These are phyloP conservation scores for Wickerhamomyces tratensis DNA, from an alignment of 805 yeast species.

Conservation along the genomic window DNA sequence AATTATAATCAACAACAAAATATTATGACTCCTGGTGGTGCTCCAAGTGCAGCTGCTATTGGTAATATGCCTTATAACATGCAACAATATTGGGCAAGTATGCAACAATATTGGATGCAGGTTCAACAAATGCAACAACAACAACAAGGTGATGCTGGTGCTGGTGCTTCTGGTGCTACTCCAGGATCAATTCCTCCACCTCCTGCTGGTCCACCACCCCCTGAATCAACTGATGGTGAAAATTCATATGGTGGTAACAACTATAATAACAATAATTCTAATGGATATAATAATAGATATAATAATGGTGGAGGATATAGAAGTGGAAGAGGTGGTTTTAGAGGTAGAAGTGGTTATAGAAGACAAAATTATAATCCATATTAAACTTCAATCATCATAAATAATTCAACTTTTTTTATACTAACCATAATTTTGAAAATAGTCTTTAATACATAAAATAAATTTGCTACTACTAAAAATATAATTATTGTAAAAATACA, in stretches of 20 bases:
- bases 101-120: slow-evolving; percentile 57
- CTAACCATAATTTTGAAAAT: too few species aligned
- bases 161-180: slow-evolving; percentile 6
- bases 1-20: background rate
- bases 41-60: slow-evolving; percentile 18
- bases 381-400: too few species aligned
- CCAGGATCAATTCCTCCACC: slow-evolving; percentile 4
- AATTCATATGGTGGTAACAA: slow-evolving; percentile 4
- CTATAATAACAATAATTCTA: slow-evolving; percentile 5
- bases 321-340: slow-evolving; percentile 15
- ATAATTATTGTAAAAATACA: too few species aligned
- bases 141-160: slow-evolving; percentile 17
- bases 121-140: slow-evolving; percentile 29
- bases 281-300: slow-evolving; percentile 7
- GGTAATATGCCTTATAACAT: slow-evolving; percentile 16
- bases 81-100: slow-evolving; percentile 54
- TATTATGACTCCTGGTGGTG: slow-evolving; percentile 7
- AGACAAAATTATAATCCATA: slow-evolving; percentile 1
- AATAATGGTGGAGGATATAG: slow-evolving; percentile 12
- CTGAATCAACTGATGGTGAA: slow-evolving; percentile 3
- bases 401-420: too few species aligned
- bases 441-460: too few species aligned
- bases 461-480: too few species aligned
- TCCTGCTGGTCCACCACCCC: slow-evolving; percentile 13
- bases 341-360: slow-evolving; percentile 12